Percentiles rank a stretch among this genome's conserved stretches.
Conservation (phyloP, 768 basidiomycete genomes). For the Mrakia gelida region DNA sequence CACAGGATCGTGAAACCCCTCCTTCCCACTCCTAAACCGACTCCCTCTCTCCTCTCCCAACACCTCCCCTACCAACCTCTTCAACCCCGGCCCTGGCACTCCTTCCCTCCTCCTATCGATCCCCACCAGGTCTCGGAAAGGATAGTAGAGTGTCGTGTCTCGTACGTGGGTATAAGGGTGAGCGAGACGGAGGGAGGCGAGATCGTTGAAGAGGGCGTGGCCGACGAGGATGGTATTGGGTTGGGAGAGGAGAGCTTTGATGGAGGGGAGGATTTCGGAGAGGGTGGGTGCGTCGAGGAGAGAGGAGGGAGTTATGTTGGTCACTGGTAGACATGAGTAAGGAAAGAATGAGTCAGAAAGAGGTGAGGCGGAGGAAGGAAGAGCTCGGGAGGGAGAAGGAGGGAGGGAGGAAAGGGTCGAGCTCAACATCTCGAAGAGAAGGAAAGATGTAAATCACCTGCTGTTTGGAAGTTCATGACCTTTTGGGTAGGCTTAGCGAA, state of each 20-base stretch:
- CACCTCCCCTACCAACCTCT: background rate
- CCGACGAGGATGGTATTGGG: background rate
- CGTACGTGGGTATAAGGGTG: background rate
- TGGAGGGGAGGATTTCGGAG: background rate
- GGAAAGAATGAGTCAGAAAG: too few relatives aligned
- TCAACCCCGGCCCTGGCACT: background rate
- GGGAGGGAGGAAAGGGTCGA: background rate
- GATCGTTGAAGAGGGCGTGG: conserved; percentile 11
- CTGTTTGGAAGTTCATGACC: background rate
- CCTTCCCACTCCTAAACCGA: background rate
- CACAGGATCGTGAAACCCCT: conserved; percentile 2
- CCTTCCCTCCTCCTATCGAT: conserved; percentile 4
- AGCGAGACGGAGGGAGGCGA: background rate
- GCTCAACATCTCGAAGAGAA: too few relatives aligned
- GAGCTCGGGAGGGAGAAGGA: background rate
- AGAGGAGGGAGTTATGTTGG: background rate
- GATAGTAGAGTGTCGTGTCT: conserved; percentile 9
- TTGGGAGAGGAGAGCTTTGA: background rate
- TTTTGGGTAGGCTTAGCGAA: background rate
- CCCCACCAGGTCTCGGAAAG: background rate
- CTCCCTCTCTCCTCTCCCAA: conserved; percentile 1
- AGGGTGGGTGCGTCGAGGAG: background rate
- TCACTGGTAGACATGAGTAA: background rate
- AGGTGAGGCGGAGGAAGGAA: background rate
- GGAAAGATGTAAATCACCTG: background rate